A percentile compares a stretch with the other conserved stretches of the same genome.
phyloP scores from a whole-genome alignment of 306 rosid species.

The Fagus sylvatica region DNA sequence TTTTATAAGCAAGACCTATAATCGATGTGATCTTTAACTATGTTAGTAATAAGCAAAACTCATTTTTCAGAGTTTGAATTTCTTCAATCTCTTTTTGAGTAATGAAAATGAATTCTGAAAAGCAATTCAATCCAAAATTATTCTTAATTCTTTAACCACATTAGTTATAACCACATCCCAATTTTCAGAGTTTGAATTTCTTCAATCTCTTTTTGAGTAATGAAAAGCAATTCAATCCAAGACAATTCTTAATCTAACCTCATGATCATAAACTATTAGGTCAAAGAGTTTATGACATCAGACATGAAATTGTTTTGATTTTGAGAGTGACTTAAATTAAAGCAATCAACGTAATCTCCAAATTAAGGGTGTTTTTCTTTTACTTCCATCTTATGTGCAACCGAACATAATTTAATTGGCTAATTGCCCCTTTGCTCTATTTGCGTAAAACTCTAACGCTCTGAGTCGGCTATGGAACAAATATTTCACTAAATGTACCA shows the following conservation, averaged over 20 bases:
- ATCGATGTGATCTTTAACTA: slow-evolving; percentile 30
- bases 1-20: slow-evolving; percentile 4
- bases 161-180: not conserved
- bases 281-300: slow-evolving; percentile 11
- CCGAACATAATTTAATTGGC: not conserved
- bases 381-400: not conserved
- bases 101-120: not conserved
- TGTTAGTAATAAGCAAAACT: not conserved
- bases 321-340: not conserved
- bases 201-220: not conserved
- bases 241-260: too few species aligned
- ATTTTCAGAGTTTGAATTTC: not conserved
- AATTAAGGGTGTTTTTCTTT: not conserved
- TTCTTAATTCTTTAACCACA: slow-evolving; percentile 10
- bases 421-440: too few species aligned
- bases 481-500: not conserved
- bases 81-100: not conserved
- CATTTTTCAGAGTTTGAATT: not conserved
- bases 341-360: not conserved
- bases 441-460: not conserved
- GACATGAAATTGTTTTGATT: slow-evolving; percentile 9
- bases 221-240: not conserved
- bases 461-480: not conserved
- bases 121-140: not conserved
- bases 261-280: slow-evolving; percentile 3